Conservation (phyloP, 148 eudicot genomes). For the Rhododendron kiyosumense region DNA sequence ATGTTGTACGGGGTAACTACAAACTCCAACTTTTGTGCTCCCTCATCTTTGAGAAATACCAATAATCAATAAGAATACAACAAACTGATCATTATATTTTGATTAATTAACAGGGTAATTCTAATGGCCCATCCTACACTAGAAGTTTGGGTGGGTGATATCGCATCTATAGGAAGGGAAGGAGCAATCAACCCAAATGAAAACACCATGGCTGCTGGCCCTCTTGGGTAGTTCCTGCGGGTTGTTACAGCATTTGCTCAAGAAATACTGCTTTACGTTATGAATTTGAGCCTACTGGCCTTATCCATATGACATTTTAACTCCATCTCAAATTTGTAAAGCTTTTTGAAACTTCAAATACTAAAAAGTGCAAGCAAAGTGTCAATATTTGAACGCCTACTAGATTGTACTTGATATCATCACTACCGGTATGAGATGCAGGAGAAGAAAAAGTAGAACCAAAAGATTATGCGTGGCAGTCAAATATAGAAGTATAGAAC, state of each 20-base stretch:
- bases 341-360: neutral
- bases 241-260: neutral
- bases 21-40: neutral
- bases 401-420: neutral
- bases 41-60: neutral
- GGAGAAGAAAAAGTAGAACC: neutral
- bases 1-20: neutral
- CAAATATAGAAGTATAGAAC: conserved; percentile 13
- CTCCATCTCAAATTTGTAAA: neutral
- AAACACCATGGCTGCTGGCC: neutral
- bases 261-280: neutral
- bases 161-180: neutral
- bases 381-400: neutral
- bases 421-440: neutral
- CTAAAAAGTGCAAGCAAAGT: neutral
- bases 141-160: neutral
- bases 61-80: neutral
- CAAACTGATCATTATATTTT: neutral
- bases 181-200: neutral
- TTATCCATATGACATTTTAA: neutral
- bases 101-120: neutral
- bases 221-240: neutral
- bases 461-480: neutral
- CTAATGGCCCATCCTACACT: neutral
- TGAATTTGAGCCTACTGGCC: neutral